Conservation (phyloP, 345 rosid genomes). For the Camelina hispida region DNA sequence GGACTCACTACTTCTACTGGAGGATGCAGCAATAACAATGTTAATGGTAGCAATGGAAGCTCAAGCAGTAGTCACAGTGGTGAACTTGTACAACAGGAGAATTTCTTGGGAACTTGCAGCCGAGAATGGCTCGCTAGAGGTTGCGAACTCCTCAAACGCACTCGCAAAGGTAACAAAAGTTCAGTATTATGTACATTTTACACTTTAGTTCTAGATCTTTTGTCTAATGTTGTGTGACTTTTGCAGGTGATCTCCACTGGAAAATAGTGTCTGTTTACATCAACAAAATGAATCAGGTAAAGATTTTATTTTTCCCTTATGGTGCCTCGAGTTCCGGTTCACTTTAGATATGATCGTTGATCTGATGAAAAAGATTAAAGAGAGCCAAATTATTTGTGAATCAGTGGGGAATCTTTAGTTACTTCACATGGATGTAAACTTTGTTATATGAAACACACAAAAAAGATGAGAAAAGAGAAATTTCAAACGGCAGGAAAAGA, state of each 20-base stretch:
- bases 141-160: conserved; percentile 92
- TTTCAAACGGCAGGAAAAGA: conserved; percentile 42
- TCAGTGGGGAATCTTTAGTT: conserved; percentile 45
- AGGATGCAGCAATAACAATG: conserved; percentile 64
- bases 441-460: conserved; percentile 39
- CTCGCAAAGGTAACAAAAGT: conserved; percentile 76
- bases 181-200: neutral
- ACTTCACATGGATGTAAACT: conserved; percentile 44
- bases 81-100: conserved; percentile 82
- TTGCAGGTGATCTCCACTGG: conserved; percentile 98
- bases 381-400: conserved; percentile 44
- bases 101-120: conserved; percentile 85
- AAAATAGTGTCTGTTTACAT: conserved; percentile 91
- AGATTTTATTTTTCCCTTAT: neutral
- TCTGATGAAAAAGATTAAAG: conserved; percentile 46
- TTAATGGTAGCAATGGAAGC: conserved; percentile 57
- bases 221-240: conserved; percentile 30
- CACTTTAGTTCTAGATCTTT: conserved; percentile 13
- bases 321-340: conserved; percentile 28
- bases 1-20: conserved; percentile 55
- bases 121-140: conserved; percentile 96
- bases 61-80: conserved; percentile 66
- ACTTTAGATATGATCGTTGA: conserved; percentile 42
- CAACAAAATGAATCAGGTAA: conserved; percentile 88
- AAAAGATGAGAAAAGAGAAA: conserved; percentile 25